Conservation (phyloP, 352 stramenopile species). For the Pythium apleroticum region DNA sequence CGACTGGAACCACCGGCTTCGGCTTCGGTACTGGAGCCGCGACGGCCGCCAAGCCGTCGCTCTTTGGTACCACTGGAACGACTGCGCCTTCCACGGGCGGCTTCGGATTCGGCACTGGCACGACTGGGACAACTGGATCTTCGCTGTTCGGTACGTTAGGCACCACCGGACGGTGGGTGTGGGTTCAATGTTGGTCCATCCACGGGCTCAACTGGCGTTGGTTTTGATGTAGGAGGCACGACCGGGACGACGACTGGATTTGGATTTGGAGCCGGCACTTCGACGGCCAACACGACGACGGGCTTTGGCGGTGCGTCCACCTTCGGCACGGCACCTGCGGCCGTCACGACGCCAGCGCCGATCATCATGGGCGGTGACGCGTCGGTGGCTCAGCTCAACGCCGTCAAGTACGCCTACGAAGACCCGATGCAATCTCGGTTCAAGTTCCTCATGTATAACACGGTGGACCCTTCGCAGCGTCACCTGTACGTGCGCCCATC, state of each 20-base stretch:
- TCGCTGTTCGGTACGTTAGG: conserved; percentile 13
- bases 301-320: conserved; percentile 37
- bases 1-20: conserved; percentile 14
- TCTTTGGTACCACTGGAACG: conserved; percentile 20
- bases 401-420: conserved; percentile 81
- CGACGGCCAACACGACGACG: conserved; percentile 8
- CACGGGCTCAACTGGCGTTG: conserved; percentile 11
- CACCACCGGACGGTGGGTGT: conserved; percentile 1
- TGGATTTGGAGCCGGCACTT: conserved; percentile 8
- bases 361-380: conserved; percentile 78
- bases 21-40: conserved; percentile 25
- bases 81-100: conserved; percentile 14
- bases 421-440: conserved; percentile 84
- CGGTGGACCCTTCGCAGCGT: conserved; percentile 77
- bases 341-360: conserved; percentile 50
- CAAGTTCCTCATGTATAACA: conserved; percentile 91
- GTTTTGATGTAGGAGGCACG: conserved; percentile 17
- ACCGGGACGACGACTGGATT: conserved; percentile 30
- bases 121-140: background rate
- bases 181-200: conserved; percentile 23
- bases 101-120: conserved; percentile 30
- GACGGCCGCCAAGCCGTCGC: conserved; percentile 7
- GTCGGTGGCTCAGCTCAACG: conserved; percentile 76
- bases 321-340: conserved; percentile 35
- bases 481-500: conserved; percentile 78